Evolutionary conservation across 768 basidiomycete genomes (phyloP), one percentile per base, ranked within the genome.

Genomic region (Hericium rajendrae): DNA sequence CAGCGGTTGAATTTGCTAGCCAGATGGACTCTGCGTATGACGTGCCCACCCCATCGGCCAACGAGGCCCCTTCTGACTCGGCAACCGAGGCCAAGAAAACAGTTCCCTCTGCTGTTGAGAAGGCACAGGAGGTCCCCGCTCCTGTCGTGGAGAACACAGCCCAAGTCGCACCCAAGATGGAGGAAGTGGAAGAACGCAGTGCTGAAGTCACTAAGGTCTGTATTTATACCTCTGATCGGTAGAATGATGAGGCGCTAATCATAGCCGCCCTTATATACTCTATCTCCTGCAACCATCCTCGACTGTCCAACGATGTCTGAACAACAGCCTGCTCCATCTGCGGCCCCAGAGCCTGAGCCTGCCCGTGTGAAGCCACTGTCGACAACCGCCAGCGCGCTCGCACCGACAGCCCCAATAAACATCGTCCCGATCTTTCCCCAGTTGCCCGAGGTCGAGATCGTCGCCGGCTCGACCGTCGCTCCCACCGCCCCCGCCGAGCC

Each of bases 161-260:
- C 24, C 24, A 61, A 18, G 57, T 58, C 20, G 57, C 26, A 46
- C 60, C 60, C 40, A 46, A 13, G 38, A 18, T 57, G 20, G 24
- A 50, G 46, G 55, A 53, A 28, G 60, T 55, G 2, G 60, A 54
- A 43, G 49, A 38, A 49, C 54, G 28, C 5, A 41, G 54, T 12
- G 51, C 55, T 9, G 57, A 53, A 53, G 62, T 54, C 26, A 37
- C 48, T 43, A 26, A 38, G 15, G 38, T 37, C 26, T 18, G 48
- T 48, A 2, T 46, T 32, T 37, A 11, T 28, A 10, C 24, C 32
- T 32, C 6, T 32, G 52, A 26, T 26, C 15, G 24, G 15, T 5
- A n/a, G 49, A 18, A 15, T 15, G 26, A 9, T 51, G n/a, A 15
- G 20, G 15, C 26, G n/a, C 20, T 28, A 6, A 16, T 20, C 49